Evolutionary conservation across 805 yeast species (phyloP).

Genomic region (Schwanniomyces vanrijiae): DNA sequence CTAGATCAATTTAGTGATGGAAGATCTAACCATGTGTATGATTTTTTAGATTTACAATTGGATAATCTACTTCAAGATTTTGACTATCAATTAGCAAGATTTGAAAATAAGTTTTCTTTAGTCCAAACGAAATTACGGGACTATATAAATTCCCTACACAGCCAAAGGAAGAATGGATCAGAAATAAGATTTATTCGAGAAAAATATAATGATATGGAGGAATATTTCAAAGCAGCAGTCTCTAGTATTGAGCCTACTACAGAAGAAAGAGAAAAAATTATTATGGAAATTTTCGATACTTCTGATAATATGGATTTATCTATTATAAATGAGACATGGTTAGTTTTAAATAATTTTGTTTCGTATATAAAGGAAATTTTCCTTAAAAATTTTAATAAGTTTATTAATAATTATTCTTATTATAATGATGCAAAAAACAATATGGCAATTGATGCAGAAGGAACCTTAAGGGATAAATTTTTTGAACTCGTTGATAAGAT

Average conservation of each 20-base stretch:
- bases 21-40: slow-evolving; percentile 29
- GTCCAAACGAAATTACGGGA: slow-evolving; percentile 39
- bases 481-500: slow-evolving; percentile 24
- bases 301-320: slow-evolving; percentile 42
- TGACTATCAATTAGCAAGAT: slow-evolving; percentile 35
- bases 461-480: slow-evolving; percentile 26
- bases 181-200: slow-evolving; percentile 37
- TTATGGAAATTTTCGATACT: slow-evolving; percentile 33
- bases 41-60: slow-evolving; percentile 35
- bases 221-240: slow-evolving; percentile 30
- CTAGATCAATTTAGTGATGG: slow-evolving; percentile 20
- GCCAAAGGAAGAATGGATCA: slow-evolving; percentile 33
- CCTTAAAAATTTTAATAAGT: slow-evolving; percentile 27
- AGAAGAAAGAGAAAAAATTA: slow-evolving; percentile 25
- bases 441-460: slow-evolving; percentile 27
- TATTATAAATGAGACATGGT: slow-evolving; percentile 44
- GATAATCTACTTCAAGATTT: slow-evolving; percentile 30
- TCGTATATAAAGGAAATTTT: slow-evolving; percentile 32
- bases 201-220: slow-evolving; percentile 37
- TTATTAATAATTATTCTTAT: slow-evolving; percentile 38
- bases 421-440: slow-evolving; percentile 23
- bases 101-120: slow-evolving; percentile 31
- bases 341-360: slow-evolving; percentile 37
- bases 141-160: slow-evolving; percentile 32
- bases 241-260: slow-evolving; percentile 17